Evolutionary conservation across 2,329 filamentous ascomycete species (phyloP).

Genomic region (Thielaviopsis musarum): DNA sequence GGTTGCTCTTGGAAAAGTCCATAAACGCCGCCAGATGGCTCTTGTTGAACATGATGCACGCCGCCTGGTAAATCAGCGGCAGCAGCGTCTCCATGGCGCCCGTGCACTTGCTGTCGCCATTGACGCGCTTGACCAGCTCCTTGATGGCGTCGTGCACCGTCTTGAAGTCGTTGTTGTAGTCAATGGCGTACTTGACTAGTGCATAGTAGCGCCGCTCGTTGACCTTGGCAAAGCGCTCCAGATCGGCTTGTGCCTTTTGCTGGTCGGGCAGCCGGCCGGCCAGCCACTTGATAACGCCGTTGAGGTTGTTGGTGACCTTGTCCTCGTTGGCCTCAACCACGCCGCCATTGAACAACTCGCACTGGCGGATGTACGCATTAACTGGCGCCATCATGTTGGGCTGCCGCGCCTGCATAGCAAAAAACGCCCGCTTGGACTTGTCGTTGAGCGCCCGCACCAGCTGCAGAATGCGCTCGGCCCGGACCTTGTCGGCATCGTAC

Average conservation of each 20-base stretch:
- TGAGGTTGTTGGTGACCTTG: constrained; percentile 52
- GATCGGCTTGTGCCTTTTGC: constrained; percentile 52
- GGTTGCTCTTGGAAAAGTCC: constrained; percentile 69
- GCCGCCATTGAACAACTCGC: constrained; percentile 79
- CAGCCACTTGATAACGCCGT: constrained; percentile 56
- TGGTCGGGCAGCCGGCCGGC: constrained; percentile 62
- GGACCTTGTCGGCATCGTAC: constrained; percentile 53
- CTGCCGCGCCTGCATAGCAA: constrained; percentile 67
- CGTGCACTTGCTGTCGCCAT: constrained; percentile 25
- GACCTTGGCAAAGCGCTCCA: constrained; percentile 79
- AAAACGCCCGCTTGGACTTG: constrained; percentile 72
- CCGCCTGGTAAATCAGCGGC: constrained; percentile 67
- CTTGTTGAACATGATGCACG: constrained; percentile 78
- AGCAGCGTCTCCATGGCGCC: constrained; percentile 64
- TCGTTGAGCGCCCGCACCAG: constrained; percentile 63
- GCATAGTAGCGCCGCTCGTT: constrained; percentile 85
- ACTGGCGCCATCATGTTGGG: constrained; percentile 57
- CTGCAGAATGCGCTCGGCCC: constrained; percentile 69
- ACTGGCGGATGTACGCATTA: constrained; percentile 61
- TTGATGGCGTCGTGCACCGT: constrained; percentile 81
- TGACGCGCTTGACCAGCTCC: constrained; percentile 70
- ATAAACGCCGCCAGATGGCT: constrained; percentile 87
- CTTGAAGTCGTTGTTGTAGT: constrained; percentile 76
- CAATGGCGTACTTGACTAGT: constrained; percentile 71
- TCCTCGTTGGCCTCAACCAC: constrained; percentile 58